Evolutionary conservation across 2,329 filamentous ascomycete genomes (phyloP).

Genomic region (Exophiala sp.): DNA sequence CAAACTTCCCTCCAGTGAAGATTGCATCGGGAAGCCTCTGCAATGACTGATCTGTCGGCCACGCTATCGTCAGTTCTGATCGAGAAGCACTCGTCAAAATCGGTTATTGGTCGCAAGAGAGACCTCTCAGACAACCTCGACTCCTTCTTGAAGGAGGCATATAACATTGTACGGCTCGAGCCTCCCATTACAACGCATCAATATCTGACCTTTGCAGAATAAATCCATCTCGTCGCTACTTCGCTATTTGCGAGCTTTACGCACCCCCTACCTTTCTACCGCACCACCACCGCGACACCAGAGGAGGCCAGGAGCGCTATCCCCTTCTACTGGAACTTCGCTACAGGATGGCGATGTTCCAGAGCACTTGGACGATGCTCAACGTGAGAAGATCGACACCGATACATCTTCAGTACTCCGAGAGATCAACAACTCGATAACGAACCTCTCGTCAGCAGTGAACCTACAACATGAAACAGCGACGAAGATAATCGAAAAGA

Average conservation of each 20-base stretch:
- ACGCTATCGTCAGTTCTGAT: slow-evolving; percentile 23
- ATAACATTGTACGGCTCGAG: slow-evolving; percentile 68
- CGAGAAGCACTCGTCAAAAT: slow-evolving; percentile 20
- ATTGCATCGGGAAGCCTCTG: not conserved
- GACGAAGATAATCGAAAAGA: slow-evolving; percentile 66
- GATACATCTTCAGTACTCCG: slow-evolving; percentile 81
- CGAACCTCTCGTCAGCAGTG: slow-evolving; percentile 75
- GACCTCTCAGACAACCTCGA: slow-evolving; percentile 54
- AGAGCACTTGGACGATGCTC: slow-evolving; percentile 68
- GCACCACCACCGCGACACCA: slow-evolving; percentile 47
- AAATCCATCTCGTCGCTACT: slow-evolving; percentile 78
- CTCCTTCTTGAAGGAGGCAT: slow-evolving; percentile 89
- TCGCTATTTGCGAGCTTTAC: slow-evolving; percentile 74
- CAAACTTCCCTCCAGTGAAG: not conserved
- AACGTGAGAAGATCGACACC: slow-evolving; percentile 82
- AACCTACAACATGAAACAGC: slow-evolving; percentile 75
- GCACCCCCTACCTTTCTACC: slow-evolving; percentile 86
- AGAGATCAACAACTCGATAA: slow-evolving; percentile 78
- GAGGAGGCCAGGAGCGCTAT: slow-evolving; percentile 30
- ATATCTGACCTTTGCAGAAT: slow-evolving; percentile 57
- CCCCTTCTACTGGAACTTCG: slow-evolving; percentile 39
- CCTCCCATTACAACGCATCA: slow-evolving; percentile 13
- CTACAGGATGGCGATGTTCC: slow-evolving; percentile 26
- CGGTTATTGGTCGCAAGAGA: not conserved
- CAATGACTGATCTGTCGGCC: slow-evolving; percentile 20